Percentiles rank a stretch among this genome's conserved stretches.
These are phyloP conservation scores for Umbelopsis sp. DNA, from an alignment of 192 early-diverging fungal species.

Conservation along the genomic window DNA sequence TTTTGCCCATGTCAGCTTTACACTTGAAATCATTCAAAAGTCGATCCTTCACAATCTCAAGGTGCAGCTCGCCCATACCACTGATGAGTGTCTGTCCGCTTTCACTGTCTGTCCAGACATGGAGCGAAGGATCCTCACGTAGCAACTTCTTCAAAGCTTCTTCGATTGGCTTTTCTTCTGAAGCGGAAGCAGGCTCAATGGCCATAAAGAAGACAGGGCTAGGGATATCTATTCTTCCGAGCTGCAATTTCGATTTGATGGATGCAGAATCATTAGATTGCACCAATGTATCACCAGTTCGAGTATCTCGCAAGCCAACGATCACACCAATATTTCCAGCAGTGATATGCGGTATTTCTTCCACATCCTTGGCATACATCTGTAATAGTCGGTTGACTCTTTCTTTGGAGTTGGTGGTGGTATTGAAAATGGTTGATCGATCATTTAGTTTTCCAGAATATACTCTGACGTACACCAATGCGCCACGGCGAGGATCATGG, in stretches of 20 bases:
- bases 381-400: conserved; percentile 81
- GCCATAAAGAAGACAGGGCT: conserved; percentile 86
- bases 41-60: conserved; percentile 89
- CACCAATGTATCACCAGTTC: conserved; percentile 86
- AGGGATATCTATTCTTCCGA: conserved; percentile 81
- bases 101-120: conserved; percentile 72
- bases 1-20: conserved; percentile 79
- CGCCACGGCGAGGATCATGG: conserved; percentile 82
- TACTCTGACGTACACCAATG: conserved; percentile 89
- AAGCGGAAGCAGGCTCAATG: conserved; percentile 73
- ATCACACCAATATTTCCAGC: conserved; percentile 88
- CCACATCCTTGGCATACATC: conserved; percentile 90
- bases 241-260: conserved; percentile 47
- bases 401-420: conserved; percentile 69
- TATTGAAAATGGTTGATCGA: conserved; percentile 70
- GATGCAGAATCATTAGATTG: conserved; percentile 53
- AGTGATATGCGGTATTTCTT: conserved; percentile 73
- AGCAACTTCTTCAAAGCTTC: conserved; percentile 73
- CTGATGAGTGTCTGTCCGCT: conserved; percentile 87
- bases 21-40: conserved; percentile 79
- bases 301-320: conserved; percentile 79
- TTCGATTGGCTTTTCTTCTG: conserved; percentile 74
- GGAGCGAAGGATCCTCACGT: conserved; percentile 89
- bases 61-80: conserved; percentile 95
- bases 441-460: conserved; percentile 81